Base-by-base conservation (phyloP, 1,139 yeast species). In the Diutina neorugosa region DNA sequence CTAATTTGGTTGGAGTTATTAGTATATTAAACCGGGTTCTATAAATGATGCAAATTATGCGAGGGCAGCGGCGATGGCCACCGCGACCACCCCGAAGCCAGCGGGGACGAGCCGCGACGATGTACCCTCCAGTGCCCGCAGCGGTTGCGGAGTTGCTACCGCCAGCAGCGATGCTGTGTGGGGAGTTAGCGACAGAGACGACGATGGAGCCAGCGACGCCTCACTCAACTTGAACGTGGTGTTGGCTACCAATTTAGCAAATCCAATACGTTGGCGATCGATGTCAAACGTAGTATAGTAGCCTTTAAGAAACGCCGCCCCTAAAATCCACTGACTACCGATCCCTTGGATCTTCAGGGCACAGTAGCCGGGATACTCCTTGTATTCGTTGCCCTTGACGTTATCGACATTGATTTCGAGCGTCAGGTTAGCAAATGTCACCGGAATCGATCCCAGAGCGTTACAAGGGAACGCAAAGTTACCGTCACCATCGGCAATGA, bases 301-400 rank as follows among this genome's bases (percentile, higher is more conserved):
- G 52, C 74, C 72, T 57, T 76, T 74, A 58, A 84, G 65, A 61
- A 84, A 84, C 2, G 81, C 73, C 37, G 81, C 83, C 4, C 90
- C 90, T 46, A 84, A 66, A 44, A 84, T 69, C 80, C 80, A 74
- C 52, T 57, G 52, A 16, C 63, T 63, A 52, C 65, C 63, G 27
- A 61, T 58, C 18, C 86, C 88, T 65, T 81, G 86, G 53, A 83
- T 73, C 61, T 81, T 82, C 11, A 86, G 79, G n/a, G 82, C 81
- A 67, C 89, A 84, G 62, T 76, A 73, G 0, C 83, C 82, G 18
- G 59, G 44, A 54, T 76, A 69, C 0, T 60, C 63, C 2, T 62
- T 59, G 58, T 80, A 77, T 16, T 69, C 70, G 14, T 68, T 63
- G 3, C 86, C 87, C 51, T 78, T 61, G 60, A 81, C 80, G 54